Evolutionary conservation across 2,329 filamentous ascomycete genomes (phyloP), one percentile per base, ranked within the genome.

Genomic region (Xylaria sp.): DNA sequence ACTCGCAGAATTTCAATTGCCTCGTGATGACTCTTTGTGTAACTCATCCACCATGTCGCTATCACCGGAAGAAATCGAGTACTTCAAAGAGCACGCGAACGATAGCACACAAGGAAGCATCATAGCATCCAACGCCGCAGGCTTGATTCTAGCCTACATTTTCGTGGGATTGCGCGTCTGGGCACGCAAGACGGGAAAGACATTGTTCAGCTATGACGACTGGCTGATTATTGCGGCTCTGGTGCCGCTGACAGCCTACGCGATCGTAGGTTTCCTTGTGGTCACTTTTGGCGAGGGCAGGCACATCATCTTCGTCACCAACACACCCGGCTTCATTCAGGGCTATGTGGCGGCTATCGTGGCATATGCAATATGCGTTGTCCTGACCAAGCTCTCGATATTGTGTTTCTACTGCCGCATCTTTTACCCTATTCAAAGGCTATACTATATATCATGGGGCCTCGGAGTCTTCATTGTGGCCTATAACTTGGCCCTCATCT

Each of bases 281-380:
- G 25, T 53, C 32, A 30, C 46, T 9, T 43, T 53, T 43, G 36
- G 59, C 34, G 25, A 61, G 8, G 48, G 46, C 23, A 61, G 18
- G 25, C 59, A 61, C 28, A 61, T 41, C 46, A 41, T 61, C 9
- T 61, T 61, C 12, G 59, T 61, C 48, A 61, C 59, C 23, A 53
- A 53, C 36, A 4, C 3, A 5, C 3, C 46, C 5, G 36, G 34
- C 34, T 53, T 61, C 36, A 9, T 23, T 32, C 32, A 61, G 9
- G 8, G 2, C 34, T 43, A 20, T 5, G 59, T 61, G 18, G 12
- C 36, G 8, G 34, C 34, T 23, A 61, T 61, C 25, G 34, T 32
- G 23, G 46, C 15, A 5, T 61, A 61, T 45, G 8, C 59, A 8
- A 12, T 52, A 43, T 53, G 32, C 3, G 36, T 53, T 23, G 18